Percentiles rank a stretch among this genome's conserved stretches.
Conservation (phyloP, 2,329 filamentous ascomycete species). For the Nemania serpens region DNA sequence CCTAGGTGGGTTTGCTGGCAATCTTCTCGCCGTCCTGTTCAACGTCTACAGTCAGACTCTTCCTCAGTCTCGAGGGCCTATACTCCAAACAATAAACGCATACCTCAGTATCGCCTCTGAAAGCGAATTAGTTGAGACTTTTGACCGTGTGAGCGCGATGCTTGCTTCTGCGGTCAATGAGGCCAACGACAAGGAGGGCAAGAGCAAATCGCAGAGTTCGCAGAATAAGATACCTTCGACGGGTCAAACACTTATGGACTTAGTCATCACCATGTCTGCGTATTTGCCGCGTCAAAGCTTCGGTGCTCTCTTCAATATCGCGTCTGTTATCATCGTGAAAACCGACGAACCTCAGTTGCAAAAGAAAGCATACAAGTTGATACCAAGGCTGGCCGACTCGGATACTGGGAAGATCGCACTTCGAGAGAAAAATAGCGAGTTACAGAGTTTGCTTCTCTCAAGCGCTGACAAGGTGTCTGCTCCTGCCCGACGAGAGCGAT, state of each 20-base stretch:
- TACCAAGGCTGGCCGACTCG: slow-evolving; percentile 85
- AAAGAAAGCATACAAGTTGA: slow-evolving; percentile 99
- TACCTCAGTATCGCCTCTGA: slow-evolving; percentile 86
- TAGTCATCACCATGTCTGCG: slow-evolving; percentile 93
- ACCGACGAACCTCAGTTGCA: slow-evolving; percentile 88
- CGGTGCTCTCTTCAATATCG: slow-evolving; percentile 81
- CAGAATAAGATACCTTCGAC: slow-evolving; percentile 84
- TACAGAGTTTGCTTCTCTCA: slow-evolving; percentile 79
- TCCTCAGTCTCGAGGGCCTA: slow-evolving; percentile 86
- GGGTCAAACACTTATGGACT: slow-evolving; percentile 92
- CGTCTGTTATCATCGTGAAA: slow-evolving; percentile 79
- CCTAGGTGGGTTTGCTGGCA: slow-evolving; percentile 78
- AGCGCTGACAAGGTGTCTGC: slow-evolving; percentile 85
- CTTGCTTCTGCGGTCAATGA: slow-evolving; percentile 73
- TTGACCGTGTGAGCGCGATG: slow-evolving; percentile 83
- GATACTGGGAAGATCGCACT: slow-evolving; percentile 78
- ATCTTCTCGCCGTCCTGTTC: slow-evolving; percentile 95
- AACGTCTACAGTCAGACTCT: slow-evolving; percentile 98
- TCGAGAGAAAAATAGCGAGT: slow-evolving; percentile 72
- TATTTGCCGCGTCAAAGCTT: slow-evolving; percentile 91
- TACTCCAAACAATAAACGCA: slow-evolving; percentile 92
- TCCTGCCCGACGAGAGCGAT: slow-evolving; percentile 82
- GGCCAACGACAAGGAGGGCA: slow-evolving; percentile 61
- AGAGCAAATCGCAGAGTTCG: slow-evolving; percentile 59
- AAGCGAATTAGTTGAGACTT: slow-evolving; percentile 82